Percentiles rank a stretch among this genome's conserved stretches.
phyloP scores from a whole-genome alignment of 352 stramenopile species.

The Phytophthora tentaculata region DNA sequence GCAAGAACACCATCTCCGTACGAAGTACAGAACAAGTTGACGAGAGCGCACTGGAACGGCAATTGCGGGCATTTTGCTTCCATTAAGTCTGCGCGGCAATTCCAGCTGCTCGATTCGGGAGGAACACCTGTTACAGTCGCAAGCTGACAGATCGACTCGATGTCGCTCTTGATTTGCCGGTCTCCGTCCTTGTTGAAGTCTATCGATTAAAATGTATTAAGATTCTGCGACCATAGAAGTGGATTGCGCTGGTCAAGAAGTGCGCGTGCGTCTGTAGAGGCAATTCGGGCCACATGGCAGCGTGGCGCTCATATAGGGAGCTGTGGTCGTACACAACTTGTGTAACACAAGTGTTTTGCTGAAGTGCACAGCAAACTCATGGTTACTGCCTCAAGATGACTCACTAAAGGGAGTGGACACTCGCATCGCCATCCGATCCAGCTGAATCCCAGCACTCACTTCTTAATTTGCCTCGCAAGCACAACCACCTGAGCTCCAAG shows the following conservation, averaged over 20 bases:
- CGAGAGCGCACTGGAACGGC: background rate
- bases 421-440: background rate
- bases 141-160: background rate
- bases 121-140: background rate
- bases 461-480: background rate
- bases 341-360: background rate
- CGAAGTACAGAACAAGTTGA: background rate
- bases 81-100: background rate
- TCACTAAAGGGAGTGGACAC: background rate
- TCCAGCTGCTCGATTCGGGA: background rate
- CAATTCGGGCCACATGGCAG: background rate
- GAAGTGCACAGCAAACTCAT: background rate
- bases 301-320: background rate
- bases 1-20: background rate
- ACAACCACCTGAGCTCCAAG: background rate
- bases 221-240: constrained; percentile 1
- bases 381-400: background rate
- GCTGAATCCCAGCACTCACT: background rate
- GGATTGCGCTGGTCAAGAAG: background rate
- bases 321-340: background rate
- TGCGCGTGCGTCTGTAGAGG: too few species aligned
- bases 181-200: background rate
- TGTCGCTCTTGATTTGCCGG: background rate
- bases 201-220: constrained; percentile 12
- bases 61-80: background rate